Evolutionary conservation across 805 yeast species (phyloP).

Genomic region (Komagataella ulmi): DNA sequence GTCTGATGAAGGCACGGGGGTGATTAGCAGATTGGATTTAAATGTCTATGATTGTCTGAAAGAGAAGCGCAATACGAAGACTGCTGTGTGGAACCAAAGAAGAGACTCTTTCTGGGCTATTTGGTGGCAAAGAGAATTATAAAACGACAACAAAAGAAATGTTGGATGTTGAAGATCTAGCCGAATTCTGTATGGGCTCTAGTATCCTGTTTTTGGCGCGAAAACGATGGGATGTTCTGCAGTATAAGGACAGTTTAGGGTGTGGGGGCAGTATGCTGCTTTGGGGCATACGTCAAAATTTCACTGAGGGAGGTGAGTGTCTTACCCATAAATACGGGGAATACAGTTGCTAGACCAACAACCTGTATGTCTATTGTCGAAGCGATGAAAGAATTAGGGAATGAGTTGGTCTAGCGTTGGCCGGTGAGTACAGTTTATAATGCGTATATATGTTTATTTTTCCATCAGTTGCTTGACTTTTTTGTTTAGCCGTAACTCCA

Average conservation of each 20-base stretch:
- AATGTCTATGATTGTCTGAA: background rate
- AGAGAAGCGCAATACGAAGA: background rate
- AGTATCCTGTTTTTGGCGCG: background rate
- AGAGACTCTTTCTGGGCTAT: background rate
- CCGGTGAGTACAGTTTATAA: background rate
- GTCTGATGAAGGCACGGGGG: background rate
- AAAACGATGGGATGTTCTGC: background rate
- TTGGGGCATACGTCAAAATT: background rate
- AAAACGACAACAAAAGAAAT: no score
- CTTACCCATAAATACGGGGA: background rate
- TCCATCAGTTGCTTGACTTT: background rate
- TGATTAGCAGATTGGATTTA: background rate
- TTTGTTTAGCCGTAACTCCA: background rate
- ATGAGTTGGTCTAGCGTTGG: background rate
- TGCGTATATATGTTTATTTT: background rate
- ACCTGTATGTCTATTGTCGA: background rate
- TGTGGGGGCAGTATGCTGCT: background rate
- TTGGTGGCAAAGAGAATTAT: background rate
- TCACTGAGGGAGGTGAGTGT: background rate
- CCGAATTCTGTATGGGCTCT: background rate
- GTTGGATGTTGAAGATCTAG: background rate
- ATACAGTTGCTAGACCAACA: background rate
- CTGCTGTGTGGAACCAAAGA: background rate
- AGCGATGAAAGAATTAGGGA: background rate
- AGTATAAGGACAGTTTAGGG: background rate